Evolutionary conservation across 164 flowering plant genomes (phyloP).

Genomic region (grape (Vitis vinifera)): ASM3070453v1 NC_081805.1:9217001-9217500

Average conservation of each 20-base stretch:
- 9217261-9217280: constrained; percentile 98
- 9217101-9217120: constrained; percentile 90
- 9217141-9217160: constrained; percentile 87
- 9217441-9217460: constrained; percentile 86
- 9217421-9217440: constrained; percentile 92
- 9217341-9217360: constrained; percentile 93
- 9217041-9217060: constrained; percentile 67
- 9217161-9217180: constrained; percentile 85
- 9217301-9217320: constrained; percentile 99
- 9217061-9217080: constrained; percentile 80
- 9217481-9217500: constrained; percentile 90
- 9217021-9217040: constrained; percentile 93
- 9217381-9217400: constrained; percentile 94
- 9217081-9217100: constrained; percentile 88
- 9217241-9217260: constrained; percentile 91
- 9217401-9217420: constrained; percentile 79
- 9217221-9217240: constrained; percentile 87
- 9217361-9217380: constrained; percentile 96
- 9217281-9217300: constrained; percentile 84
- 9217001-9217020: constrained; percentile 99
- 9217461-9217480: constrained; percentile 82
- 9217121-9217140: constrained; percentile 78
- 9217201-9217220: constrained; percentile 90
- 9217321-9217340: constrained; percentile 98
- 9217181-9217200: constrained; percentile 88